Conservation (phyloP, 1,139 yeast species). For the Yamadazyma sp. region DNA sequence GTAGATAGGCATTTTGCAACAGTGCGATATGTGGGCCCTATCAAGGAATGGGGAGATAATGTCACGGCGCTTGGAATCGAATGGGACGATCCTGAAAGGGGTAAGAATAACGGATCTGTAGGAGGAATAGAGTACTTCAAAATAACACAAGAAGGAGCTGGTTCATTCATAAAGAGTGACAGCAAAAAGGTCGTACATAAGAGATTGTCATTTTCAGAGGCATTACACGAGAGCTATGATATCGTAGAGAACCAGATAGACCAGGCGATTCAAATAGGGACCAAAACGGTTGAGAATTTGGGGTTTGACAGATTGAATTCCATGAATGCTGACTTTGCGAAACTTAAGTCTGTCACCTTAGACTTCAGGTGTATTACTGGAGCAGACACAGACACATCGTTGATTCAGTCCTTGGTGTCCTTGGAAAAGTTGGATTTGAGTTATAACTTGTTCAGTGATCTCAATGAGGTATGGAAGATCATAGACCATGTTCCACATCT, state of each 20-base stretch:
- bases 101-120: constrained; percentile 77
- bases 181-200: constrained; percentile 28
- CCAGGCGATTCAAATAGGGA: constrained; percentile 43
- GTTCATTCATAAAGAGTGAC: constrained; percentile 63
- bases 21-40: constrained; percentile 56
- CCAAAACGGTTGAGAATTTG: constrained; percentile 56
- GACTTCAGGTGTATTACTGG: constrained; percentile 29
- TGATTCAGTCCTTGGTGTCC: constrained; percentile 6
- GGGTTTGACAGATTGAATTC: constrained; percentile 62
- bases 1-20: constrained; percentile 56
- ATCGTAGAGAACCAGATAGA: constrained; percentile 22
- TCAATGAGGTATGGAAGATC: constrained; percentile 40
- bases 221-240: constrained; percentile 51
- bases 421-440: constrained; percentile 58
- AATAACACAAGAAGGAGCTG: constrained; percentile 36
- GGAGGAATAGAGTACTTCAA: constrained; percentile 63
- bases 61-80: constrained; percentile 69
- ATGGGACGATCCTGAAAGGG: constrained; percentile 74
- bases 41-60: constrained; percentile 60
- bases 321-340: constrained; percentile 46
- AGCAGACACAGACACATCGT: not conserved
- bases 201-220: constrained; percentile 41
- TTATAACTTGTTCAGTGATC: constrained; percentile 51
- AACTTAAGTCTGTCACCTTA: constrained; percentile 51
- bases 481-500: constrained; percentile 36